Evolutionary conservation across 1,284 basidiomycete genomes (phyloP), one percentile per base, ranked within the genome.

Genomic region (Hortiboletus rubellus): DNA sequence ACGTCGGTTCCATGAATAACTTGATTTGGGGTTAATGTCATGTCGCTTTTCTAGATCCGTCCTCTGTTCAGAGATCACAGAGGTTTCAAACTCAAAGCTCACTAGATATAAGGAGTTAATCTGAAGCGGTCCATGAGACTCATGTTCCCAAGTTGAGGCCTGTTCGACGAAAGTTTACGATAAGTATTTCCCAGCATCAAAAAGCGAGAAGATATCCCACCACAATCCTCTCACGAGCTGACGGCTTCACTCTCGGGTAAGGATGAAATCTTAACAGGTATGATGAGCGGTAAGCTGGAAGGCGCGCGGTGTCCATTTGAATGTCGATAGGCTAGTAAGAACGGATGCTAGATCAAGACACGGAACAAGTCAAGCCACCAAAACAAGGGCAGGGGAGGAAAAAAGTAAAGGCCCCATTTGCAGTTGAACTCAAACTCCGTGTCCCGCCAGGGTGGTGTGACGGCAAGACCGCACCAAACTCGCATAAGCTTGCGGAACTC

Each of bases 201-300:
- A 49, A 36, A 41, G 47, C 9, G 46, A 58, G 11, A 55, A 52
- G 10, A 40, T 15, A 46, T 54, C 68, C 14, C 38, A 71, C 71
- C 58, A 33, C 14, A 36, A 70, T 50, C 58, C 59, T 69, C 65
- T 70, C 68, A 59, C 60, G 68, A 46, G 46, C 30, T 58, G 63
- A 64, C 7, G 36, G 44, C 34, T 66, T 70, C 18, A 45, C 41
- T 44, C 71, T 70, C 40, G 67, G 67, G 55, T 69, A 69, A 38
- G 67, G 68, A 53, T 70, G 68, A 34, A 57, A 72, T 18, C 68
- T 52, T 30, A 68, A 47, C 4, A 73, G 46, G 38, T 73, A 66
- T 0, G 70, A 72, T 1, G 70, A 70, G n/a, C 70, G 70, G 46
- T 72, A 70, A 31, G 63, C 53, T 3, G 68, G 71, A 0, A 70